Base-by-base conservation (phyloP, 1,284 basidiomycete species). In the Sporisorium sorghi region DNA sequence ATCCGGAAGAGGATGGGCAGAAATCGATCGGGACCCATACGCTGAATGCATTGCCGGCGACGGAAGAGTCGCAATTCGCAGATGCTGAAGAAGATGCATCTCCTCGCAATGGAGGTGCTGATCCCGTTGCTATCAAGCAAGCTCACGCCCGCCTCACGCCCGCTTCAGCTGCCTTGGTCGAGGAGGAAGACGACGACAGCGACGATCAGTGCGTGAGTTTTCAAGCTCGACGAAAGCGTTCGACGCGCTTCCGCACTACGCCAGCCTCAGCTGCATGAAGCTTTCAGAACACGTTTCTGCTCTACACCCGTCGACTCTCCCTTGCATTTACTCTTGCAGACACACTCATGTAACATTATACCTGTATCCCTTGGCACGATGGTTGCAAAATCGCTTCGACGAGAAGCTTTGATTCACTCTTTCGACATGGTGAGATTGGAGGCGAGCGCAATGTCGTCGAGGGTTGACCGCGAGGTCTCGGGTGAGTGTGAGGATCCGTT, bases 41-140 rank as follows among this genome's bases (percentile, higher is more conserved):
- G n/a, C 39, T 30, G 26, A 28, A 12, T 10, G 19, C 56, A 11
- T 11, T 53, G 24, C 19, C 48, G 40, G 58, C 47, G 57, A 47
- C 61, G 57, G 71, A 68, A 53, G 71, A 73, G 53, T 69, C 61
- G 58, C 73, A 76, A 35, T 76, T 72, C 39, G 73, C 68, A 7
- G 73, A 76, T 19, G 73, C 69, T 4, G 73, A 76, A 26, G 73
- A 74, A 48, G 62, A 67, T 5, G 39, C 48, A 8, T 10, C 40
- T n/a, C 23, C 40, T 7, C 30, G 35, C 35, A 17, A 32, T 5
- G 11, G n/a, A 17, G 44, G 21, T 1, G 50, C 30, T 17, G 47
- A 58, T n/a, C 26, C 62, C 10, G 35, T 26, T 2, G 23, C 46
- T 30, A 19, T 47, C 21, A 67, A 60, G 43, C 37, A 46, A 10